These are phyloP conservation scores for Amanita muscaria DNA, from an alignment of 768 basidiomycete genomes.

Conservation along the genomic window DNA sequence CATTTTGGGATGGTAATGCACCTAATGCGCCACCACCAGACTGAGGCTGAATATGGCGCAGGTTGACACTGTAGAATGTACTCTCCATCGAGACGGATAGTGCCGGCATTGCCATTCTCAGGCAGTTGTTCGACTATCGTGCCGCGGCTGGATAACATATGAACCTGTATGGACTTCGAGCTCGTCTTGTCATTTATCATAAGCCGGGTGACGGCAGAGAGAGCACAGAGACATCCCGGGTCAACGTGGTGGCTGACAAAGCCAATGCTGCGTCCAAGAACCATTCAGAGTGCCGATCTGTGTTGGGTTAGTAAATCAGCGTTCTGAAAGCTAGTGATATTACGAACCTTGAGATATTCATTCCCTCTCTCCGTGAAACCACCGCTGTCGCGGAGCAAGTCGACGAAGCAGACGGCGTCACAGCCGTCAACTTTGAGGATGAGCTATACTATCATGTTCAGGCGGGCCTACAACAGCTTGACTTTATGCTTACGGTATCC, in stretches of 20 bases:
- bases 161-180: too few species aligned
- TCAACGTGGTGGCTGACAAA: slow-evolving; percentile 96
- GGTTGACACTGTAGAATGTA: too few species aligned
- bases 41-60: too few species aligned
- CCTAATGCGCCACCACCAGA: too few species aligned
- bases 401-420: slow-evolving; percentile 94
- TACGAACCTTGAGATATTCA: slow-evolving; percentile 80
- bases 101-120: too few species aligned
- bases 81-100: too few species aligned
- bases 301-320: neutral
- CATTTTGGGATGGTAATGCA: too few species aligned
- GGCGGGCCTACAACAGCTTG: neutral
- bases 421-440: slow-evolving; percentile 96
- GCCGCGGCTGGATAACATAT: too few species aligned
- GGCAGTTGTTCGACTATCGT: too few species aligned
- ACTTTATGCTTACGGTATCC: slow-evolving; percentile 57
- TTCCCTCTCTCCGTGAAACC: slow-evolving; percentile 97
- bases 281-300: slow-evolving; percentile 90
- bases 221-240: slow-evolving; percentile 90
- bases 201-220: slow-evolving; percentile 89
- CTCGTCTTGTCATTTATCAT: too few species aligned
- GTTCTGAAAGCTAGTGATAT: neutral
- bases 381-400: slow-evolving; percentile 83
- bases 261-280: slow-evolving; percentile 94
- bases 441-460: slow-evolving; percentile 34